A percentile compares a stretch with the other conserved stretches of the same genome.
phyloP scores from a whole-genome alignment of 2,329 filamentous ascomycete genomes.

The Penicillium polonicum region DNA sequence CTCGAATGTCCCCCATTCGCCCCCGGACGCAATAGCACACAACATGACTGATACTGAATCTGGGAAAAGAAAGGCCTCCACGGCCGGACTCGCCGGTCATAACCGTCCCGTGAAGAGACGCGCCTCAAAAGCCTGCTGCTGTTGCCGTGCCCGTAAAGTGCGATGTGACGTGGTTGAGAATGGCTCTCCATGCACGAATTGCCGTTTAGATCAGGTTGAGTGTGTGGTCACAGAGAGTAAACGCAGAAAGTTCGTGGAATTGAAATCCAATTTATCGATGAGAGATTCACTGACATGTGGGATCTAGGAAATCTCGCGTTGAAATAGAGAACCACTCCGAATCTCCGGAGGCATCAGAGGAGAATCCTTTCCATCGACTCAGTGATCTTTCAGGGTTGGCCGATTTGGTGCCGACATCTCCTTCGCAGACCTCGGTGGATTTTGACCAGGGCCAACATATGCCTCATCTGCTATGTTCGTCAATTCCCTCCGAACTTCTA shows the following conservation, averaged over 20 bases:
- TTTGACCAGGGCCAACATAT: constrained; percentile 57
- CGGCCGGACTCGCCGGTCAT: constrained; percentile 54
- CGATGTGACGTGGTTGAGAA: constrained; percentile 89
- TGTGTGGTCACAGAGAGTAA: constrained; percentile 73
- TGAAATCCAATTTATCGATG: constrained; percentile 13
- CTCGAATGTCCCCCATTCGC: constrained; percentile 23
- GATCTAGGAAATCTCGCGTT: constrained; percentile 41
- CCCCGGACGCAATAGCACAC: constrained; percentile 14
- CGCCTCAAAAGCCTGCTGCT: constrained; percentile 87
- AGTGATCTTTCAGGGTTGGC: constrained; percentile 31
- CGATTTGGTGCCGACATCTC: constrained; percentile 38
- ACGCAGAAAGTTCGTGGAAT: constrained; percentile 58
- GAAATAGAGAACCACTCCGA: constrained; percentile 42
- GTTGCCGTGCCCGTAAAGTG: constrained; percentile 85
- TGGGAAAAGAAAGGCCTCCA: constrained; percentile 57
- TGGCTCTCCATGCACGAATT: constrained; percentile 83
- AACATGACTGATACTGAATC: constrained; percentile 34
- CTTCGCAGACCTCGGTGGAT: constrained; percentile 49
- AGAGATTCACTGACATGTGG: neutral
- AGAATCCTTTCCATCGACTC: constrained; percentile 31
- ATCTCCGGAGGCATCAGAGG: constrained; percentile 39
- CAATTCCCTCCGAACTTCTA: neutral
- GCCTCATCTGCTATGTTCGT: constrained; percentile 64
- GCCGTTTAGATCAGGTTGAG: constrained; percentile 57
- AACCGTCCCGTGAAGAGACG: constrained; percentile 70